Evolutionary conservation across 345 rosid species (phyloP).

Genomic region (Raphanus sativus): DNA sequence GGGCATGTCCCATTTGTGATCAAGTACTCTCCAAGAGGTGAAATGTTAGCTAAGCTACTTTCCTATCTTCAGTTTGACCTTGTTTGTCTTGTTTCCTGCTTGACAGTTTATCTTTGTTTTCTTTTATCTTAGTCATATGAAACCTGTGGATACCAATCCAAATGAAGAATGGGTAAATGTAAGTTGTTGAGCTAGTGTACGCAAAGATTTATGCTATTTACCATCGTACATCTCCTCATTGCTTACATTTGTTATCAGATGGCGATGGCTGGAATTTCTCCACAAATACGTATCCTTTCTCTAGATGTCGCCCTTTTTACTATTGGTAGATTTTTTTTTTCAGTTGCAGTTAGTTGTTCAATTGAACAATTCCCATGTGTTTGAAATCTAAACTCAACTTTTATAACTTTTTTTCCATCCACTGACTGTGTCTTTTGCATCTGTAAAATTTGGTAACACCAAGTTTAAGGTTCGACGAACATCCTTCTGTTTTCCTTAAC

Average conservation of each 20-base stretch:
- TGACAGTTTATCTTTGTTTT: constrained; percentile 32
- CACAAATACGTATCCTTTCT: constrained; percentile 82
- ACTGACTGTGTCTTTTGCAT: constrained; percentile 1
- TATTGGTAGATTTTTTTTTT: constrained; percentile 2
- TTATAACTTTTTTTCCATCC: not conserved
- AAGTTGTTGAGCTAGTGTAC: constrained; percentile 40
- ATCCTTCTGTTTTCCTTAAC: constrained; percentile 46
- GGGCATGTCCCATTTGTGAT: constrained; percentile 89
- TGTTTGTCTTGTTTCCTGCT: constrained; percentile 10
- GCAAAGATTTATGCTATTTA: not conserved
- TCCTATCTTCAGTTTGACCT: not conserved
- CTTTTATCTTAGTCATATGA: constrained; percentile 62
- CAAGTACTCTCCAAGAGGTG: constrained; percentile 96
- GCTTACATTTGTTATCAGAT: constrained; percentile 51
- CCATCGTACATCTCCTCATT: constrained; percentile 19
- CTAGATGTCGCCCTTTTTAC: constrained; percentile 40
- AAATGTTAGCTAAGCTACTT: not conserved
- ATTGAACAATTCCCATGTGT: not conserved
- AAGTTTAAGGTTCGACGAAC: constrained; percentile 11
- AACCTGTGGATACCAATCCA: constrained; percentile 87
- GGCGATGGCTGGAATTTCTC: constrained; percentile 93
- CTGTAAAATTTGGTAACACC: not conserved
- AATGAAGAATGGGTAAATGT: constrained; percentile 96
- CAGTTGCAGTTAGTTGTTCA: not conserved
- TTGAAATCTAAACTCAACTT: not conserved